Conservation (phyloP, 345 rosid genomes). For the Melaleuca quinquenervia region DNA sequence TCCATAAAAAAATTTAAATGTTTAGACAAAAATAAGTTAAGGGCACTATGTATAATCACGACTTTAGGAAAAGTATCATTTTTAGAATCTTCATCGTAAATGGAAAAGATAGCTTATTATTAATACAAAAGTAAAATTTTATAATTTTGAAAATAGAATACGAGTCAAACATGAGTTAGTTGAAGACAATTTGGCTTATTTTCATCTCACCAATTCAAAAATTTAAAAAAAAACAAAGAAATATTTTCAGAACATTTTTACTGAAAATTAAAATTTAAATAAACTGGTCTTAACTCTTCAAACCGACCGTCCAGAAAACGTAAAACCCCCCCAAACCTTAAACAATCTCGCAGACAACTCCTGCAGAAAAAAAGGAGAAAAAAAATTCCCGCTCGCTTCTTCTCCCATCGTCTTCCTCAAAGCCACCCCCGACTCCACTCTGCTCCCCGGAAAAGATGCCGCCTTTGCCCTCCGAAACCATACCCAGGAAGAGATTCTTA, state of each 20-base stretch:
- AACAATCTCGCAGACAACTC: neutral
- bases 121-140: neutral
- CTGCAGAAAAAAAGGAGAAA: neutral
- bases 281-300: neutral
- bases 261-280: neutral
- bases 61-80: neutral
- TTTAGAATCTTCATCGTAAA: neutral
- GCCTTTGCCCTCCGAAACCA: conserved; percentile 16
- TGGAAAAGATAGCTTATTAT: neutral
- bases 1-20: accelerated
- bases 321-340: neutral
- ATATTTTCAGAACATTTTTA: neutral
- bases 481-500: conserved; percentile 33
- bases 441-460: neutral
- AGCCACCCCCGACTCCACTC: neutral
- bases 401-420: neutral
- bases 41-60: neutral
- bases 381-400: neutral
- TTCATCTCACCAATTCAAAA: no score
- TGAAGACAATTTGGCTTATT: no score
- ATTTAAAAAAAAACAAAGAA: neutral
- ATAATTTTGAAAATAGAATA: neutral
- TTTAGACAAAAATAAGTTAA: neutral
- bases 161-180: neutral
- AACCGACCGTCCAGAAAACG: neutral